Conservation (phyloP, 306 rosid genomes). For the Fragaria vesca region DNA sequence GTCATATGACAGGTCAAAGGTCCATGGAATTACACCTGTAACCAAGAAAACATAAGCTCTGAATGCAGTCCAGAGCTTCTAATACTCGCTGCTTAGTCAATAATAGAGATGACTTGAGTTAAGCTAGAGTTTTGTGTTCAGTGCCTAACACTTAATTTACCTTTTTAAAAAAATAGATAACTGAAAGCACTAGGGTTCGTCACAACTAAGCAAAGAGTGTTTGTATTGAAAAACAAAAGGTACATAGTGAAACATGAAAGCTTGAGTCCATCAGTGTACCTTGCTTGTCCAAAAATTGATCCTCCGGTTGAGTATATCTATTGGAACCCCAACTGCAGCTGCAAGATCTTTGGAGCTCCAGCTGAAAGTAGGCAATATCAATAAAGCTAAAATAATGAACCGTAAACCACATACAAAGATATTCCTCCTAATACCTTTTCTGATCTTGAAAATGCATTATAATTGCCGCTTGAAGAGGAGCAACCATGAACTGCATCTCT, state of each 20-base stretch:
- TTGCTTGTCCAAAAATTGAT: constrained; percentile 88
- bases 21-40: not conserved
- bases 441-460: constrained; percentile 82
- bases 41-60: constrained; percentile 12
- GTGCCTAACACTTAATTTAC: not conserved
- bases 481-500: constrained; percentile 69
- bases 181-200: not conserved
- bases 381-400: constrained; percentile 10
- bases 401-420: constrained; percentile 8
- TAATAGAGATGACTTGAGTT: not conserved
- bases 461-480: constrained; percentile 84
- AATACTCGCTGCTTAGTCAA: not conserved
- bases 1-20: not conserved
- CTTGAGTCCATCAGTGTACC: constrained; percentile 37
- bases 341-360: constrained; percentile 81
- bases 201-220: not conserved
- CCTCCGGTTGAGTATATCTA: constrained; percentile 69
- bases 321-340: constrained; percentile 70
- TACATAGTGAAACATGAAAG: not conserved
- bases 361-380: constrained; percentile 46
- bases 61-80: not conserved
- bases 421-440: constrained; percentile 46
- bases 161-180: not conserved
- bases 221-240: not conserved
- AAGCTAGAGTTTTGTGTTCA: not conserved